Percentiles rank a stretch among this genome's conserved stretches.
Conservation (phyloP, 1,284 basidiomycete species). For the Trichosporon sp. region DNA sequence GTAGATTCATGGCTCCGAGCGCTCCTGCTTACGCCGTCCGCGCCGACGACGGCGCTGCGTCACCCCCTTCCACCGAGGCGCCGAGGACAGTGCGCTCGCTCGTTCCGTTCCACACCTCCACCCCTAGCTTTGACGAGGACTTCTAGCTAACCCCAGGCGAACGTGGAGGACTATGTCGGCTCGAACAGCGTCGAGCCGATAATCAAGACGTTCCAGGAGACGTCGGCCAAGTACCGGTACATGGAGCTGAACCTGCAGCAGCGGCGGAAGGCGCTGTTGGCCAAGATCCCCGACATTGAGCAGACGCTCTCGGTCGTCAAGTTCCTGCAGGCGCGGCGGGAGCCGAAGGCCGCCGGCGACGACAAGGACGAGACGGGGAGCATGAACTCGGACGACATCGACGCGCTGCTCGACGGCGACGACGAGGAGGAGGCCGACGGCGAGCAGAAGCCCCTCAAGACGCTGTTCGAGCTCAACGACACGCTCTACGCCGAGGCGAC, state of each 20-base stretch:
- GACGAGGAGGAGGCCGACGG: constrained; percentile 46
- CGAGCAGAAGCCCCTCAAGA: constrained; percentile 58
- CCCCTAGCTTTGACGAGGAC: neutral
- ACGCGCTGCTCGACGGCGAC: constrained; percentile 51
- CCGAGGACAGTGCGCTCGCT: neutral
- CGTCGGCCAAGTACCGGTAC: constrained; percentile 96
- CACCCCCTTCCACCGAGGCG: too few species aligned
- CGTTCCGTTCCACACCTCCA: neutral
- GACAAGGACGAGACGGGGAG: constrained; percentile 32
- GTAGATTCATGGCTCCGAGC: too few species aligned
- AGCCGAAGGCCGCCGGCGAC: constrained; percentile 43
- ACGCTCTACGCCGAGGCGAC: constrained; percentile 89
- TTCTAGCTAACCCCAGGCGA: constrained; percentile 53
- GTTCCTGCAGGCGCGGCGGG: constrained; percentile 69
- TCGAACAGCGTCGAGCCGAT: constrained; percentile 74
- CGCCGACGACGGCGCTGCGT: too few species aligned
- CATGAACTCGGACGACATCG: constrained; percentile 51
- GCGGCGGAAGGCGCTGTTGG: constrained; percentile 71
- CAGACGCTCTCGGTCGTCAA: constrained; percentile 89
- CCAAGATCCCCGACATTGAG: constrained; percentile 94
- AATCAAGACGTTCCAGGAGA: constrained; percentile 82
- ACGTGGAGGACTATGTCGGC: constrained; percentile 83
- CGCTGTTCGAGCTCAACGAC: constrained; percentile 93
- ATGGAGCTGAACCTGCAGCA: constrained; percentile 88
- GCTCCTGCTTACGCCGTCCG: too few species aligned